Evolutionary conservation across 2,329 filamentous ascomycete species (phyloP).

Genomic region (Epichloe brachyelytri): DNA sequence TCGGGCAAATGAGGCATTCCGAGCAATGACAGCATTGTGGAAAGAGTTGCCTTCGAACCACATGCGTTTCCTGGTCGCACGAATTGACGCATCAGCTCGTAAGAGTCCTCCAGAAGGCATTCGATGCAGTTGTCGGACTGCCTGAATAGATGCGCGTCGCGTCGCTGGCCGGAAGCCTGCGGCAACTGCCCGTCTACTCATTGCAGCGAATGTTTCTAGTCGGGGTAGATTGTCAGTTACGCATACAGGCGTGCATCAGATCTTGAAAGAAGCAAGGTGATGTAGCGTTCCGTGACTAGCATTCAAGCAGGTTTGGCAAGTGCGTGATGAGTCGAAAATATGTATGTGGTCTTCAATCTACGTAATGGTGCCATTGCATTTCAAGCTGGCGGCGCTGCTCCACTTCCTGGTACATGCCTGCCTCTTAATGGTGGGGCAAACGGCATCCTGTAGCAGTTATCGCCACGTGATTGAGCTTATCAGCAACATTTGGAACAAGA

Average conservation of each 20-base stretch:
- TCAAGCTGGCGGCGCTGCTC: not conserved
- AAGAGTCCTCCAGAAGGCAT: slow-evolving; percentile 57
- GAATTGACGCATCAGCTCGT: slow-evolving; percentile 49
- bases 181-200: slow-evolving; percentile 40
- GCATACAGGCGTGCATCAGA: not conserved
- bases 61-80: slow-evolving; percentile 47
- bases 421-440: not conserved
- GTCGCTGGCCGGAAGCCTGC: slow-evolving; percentile 56
- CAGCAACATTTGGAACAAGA: slow-evolving; percentile 16
- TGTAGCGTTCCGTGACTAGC: not conserved
- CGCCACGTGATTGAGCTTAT: slow-evolving; percentile 14
- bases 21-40: slow-evolving; percentile 59
- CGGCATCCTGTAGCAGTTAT: not conserved
- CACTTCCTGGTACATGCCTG: not conserved
- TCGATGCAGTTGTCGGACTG: slow-evolving; percentile 52
- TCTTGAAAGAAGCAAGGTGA: not conserved
- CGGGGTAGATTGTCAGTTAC: not conserved
- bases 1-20: slow-evolving; percentile 51
- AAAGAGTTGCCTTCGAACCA: slow-evolving; percentile 77
- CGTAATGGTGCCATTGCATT: too few species aligned
- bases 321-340: not conserved
- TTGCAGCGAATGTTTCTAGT: slow-evolving; percentile 9
- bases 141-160: slow-evolving; percentile 43
- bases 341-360: not conserved
- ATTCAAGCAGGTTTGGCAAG: not conserved